phyloP scores from a whole-genome alignment of 768 basidiomycete genomes.

The Russula ochroleuca region DNA sequence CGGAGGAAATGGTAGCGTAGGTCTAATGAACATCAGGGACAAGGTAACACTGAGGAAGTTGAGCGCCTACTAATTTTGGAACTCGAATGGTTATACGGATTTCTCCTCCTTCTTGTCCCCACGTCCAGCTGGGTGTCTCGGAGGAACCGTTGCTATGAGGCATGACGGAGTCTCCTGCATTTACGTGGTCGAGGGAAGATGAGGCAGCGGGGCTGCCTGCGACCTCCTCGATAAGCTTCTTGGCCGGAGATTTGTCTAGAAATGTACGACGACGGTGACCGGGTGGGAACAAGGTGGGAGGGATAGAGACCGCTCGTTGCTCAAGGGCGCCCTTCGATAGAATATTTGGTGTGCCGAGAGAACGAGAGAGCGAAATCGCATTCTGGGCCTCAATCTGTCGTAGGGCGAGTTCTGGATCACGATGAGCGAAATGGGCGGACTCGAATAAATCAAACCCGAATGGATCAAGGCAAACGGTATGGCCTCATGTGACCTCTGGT shows the following conservation, averaged over 20 bases:
- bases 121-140: slow-evolving; percentile 49
- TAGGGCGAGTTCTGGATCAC: slow-evolving; percentile 56
- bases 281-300: slow-evolving; percentile 40
- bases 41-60: neutral
- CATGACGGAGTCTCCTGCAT: neutral
- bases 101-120: slow-evolving; percentile 41
- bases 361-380: slow-evolving; percentile 56
- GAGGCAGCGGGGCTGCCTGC: neutral
- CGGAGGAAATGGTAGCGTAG: slow-evolving; percentile 40
- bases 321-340: slow-evolving; percentile 64
- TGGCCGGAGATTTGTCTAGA: slow-evolving; percentile 28
- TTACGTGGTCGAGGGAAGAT: neutral
- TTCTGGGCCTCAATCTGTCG: slow-evolving; percentile 64
- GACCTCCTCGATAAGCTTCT: slow-evolving; percentile 49
- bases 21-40: slow-evolving; percentile 38
- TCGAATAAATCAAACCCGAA: neutral
- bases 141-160: neutral
- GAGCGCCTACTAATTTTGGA: slow-evolving; percentile 52
- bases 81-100: slow-evolving; percentile 51
- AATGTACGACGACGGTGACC: slow-evolving; percentile 28
- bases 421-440: neutral
- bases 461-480: neutral
- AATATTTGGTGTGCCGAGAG: slow-evolving; percentile 73
- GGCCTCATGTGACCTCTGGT: neutral
- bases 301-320: slow-evolving; percentile 55